These are phyloP conservation scores for Podaxis mareebaensis DNA, from an alignment of 768 basidiomycete genomes.

Conservation along the genomic window DNA sequence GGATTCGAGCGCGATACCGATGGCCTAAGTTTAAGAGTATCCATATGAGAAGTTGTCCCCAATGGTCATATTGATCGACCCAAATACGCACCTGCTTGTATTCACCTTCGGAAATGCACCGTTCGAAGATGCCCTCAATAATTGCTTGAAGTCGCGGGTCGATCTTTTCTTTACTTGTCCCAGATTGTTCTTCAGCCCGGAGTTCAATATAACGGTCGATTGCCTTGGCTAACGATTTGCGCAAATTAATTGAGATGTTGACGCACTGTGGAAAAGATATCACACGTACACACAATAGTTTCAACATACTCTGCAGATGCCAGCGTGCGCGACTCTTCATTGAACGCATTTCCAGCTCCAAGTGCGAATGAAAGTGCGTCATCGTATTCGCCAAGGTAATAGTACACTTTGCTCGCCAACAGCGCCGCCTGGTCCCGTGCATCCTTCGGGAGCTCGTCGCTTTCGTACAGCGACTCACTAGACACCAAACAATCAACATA, in stretches of 20 bases:
- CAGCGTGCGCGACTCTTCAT: constrained; percentile 60
- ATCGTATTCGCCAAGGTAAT: constrained; percentile 92
- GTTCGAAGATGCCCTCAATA: constrained; percentile 86
- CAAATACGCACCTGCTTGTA: constrained; percentile 72
- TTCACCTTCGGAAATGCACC: constrained; percentile 87
- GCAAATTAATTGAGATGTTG: constrained; percentile 5
- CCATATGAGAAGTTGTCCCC: constrained; percentile 17
- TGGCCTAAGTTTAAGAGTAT: constrained; percentile 53
- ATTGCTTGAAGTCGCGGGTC: constrained; percentile 80
- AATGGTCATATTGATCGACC: constrained; percentile 3
- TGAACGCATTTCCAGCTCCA: constrained; percentile 85
- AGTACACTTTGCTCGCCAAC: constrained; percentile 97
- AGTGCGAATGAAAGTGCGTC: constrained; percentile 96
- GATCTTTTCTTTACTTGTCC: constrained; percentile 53
- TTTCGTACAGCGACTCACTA: constrained; percentile 92
- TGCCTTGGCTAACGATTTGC: constrained; percentile 70
- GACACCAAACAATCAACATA: constrained; percentile 15
- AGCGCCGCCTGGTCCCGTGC: constrained; percentile 85
- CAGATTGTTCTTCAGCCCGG: constrained; percentile 56
- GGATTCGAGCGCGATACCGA: constrained; percentile 94
- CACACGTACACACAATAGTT: constrained; percentile 85
- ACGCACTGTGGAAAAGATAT: background rate
- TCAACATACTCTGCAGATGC: constrained; percentile 88
- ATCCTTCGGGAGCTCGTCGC: constrained; percentile 67
- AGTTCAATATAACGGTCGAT: constrained; percentile 90